phyloP scores from a whole-genome alignment of 495 filamentous ascomycete genomes.

The Daldinia childiae region DNA sequence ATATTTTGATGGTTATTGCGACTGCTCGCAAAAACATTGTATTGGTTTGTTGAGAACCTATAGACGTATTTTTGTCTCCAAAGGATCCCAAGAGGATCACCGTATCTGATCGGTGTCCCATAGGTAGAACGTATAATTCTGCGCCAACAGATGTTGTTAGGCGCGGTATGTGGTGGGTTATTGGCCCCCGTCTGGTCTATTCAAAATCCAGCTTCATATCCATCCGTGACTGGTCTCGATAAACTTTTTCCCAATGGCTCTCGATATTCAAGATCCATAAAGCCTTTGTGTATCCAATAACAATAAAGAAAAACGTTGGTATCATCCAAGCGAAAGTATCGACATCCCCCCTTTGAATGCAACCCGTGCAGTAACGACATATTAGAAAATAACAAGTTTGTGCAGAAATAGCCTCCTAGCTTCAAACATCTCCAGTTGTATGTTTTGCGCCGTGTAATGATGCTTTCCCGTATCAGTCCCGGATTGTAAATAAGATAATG shows the following conservation, averaged over 20 bases:
- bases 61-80: slow-evolving; percentile 28
- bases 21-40: slow-evolving; percentile 45
- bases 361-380: slow-evolving; percentile 36
- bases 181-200: slow-evolving; percentile 42
- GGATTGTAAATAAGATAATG: slow-evolving; percentile 38
- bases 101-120: slow-evolving; percentile 27
- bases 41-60: slow-evolving; percentile 44
- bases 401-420: slow-evolving; percentile 38
- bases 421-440: slow-evolving; percentile 40
- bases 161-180: slow-evolving; percentile 30
- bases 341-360: slow-evolving; percentile 33
- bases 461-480: slow-evolving; percentile 36
- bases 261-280: slow-evolving; percentile 28
- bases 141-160: slow-evolving; percentile 33
- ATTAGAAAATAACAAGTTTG: slow-evolving; percentile 42
- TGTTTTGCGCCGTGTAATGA: slow-evolving; percentile 43
- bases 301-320: slow-evolving; percentile 42
- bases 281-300: slow-evolving; percentile 33
- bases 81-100: slow-evolving; percentile 32
- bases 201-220: slow-evolving; percentile 35
- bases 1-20: slow-evolving; percentile 42
- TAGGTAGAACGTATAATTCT: slow-evolving; percentile 41
- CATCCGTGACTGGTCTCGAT: slow-evolving; percentile 40
- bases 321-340: slow-evolving; percentile 51
- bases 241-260: slow-evolving; percentile 40